A percentile compares a stretch with the other conserved stretches of the same genome.
Evolutionary conservation across 2,329 filamentous ascomycete genomes (phyloP).

Genomic region (Pseudogymnoascus destructans): DNA sequence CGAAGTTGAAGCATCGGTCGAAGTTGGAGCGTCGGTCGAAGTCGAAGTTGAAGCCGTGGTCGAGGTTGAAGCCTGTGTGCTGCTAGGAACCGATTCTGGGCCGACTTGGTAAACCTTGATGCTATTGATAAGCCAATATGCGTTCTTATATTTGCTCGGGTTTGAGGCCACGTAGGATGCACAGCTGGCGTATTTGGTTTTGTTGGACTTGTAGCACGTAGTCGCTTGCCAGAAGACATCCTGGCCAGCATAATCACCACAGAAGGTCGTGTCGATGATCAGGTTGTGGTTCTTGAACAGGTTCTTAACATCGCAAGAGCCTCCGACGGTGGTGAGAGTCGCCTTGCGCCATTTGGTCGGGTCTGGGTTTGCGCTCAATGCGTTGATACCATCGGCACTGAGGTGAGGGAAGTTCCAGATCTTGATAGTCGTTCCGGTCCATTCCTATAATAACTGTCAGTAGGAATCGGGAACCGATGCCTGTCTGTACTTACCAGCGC

Average conservation of each 20-base stretch:
- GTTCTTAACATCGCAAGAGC: constrained; percentile 53
- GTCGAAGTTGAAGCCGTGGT: too few relatives aligned
- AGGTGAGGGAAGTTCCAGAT: constrained; percentile 67
- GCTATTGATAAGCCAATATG: constrained; percentile 64
- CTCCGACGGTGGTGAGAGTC: constrained; percentile 42
- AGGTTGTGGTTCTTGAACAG: constrained; percentile 63
- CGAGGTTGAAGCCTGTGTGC: background rate
- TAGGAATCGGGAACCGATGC: constrained; percentile 30
- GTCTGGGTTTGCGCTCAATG: constrained; percentile 48
- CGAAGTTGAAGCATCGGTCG: too few relatives aligned
- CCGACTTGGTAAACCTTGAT: constrained; percentile 46
- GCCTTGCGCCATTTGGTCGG: constrained; percentile 56
- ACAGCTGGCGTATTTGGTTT: constrained; percentile 48
- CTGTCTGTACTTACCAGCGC: constrained; percentile 36
- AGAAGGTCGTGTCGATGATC: constrained; percentile 72
- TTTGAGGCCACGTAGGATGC: constrained; percentile 57
- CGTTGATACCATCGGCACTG: constrained; percentile 50
- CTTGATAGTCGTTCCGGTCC: constrained; percentile 52
- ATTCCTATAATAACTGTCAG: constrained; percentile 46
- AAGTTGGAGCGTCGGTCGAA: too few relatives aligned
- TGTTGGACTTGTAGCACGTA: constrained; percentile 39
- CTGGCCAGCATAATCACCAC: constrained; percentile 69
- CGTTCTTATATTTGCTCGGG: constrained; percentile 52
- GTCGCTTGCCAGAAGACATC: constrained; percentile 40
- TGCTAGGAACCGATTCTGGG: background rate